These are phyloP conservation scores for Knufia petricola DNA, from an alignment of 2,329 filamentous ascomycete genomes.

Conservation along the genomic window DNA sequence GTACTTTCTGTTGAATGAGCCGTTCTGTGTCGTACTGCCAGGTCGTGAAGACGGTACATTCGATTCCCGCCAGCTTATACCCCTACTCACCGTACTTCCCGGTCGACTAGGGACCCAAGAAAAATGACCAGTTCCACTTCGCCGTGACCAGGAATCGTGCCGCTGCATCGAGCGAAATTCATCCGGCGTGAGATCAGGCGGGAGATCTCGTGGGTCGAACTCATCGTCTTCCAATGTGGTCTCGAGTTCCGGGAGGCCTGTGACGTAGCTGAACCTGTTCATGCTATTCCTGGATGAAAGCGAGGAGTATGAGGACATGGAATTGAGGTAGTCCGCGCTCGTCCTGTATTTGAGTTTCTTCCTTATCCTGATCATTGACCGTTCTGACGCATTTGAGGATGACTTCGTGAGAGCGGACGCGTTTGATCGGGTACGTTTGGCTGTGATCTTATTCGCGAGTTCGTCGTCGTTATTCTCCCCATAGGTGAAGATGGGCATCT, in stretches of 20 bases:
- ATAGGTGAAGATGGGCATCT: slow-evolving; percentile 5
- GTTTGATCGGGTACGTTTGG: slow-evolving; percentile 7
- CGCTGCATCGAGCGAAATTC: slow-evolving; percentile 1
- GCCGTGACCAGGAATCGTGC: slow-evolving; percentile 1
- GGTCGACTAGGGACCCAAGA: slow-evolving; percentile 3
- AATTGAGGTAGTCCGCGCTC: slow-evolving; percentile 1
- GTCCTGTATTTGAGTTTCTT: slow-evolving; percentile 8
- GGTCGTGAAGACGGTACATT: background rate
- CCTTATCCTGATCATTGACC: slow-evolving; percentile 6
- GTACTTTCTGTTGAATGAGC: background rate
- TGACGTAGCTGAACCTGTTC: slow-evolving; percentile 10
- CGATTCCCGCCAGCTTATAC: background rate
- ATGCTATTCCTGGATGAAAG: slow-evolving; percentile 7
- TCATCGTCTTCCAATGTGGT: slow-evolving; percentile 5
- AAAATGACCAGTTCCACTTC: background rate
- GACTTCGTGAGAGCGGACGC: background rate
- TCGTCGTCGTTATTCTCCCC: slow-evolving; percentile 2
- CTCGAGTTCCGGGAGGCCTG: slow-evolving; percentile 7
- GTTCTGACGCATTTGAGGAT: slow-evolving; percentile 5
- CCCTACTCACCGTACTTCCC: background rate
- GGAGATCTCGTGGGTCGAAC: background rate
- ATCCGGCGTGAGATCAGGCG: slow-evolving; percentile 8
- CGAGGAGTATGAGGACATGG: slow-evolving; percentile 5
- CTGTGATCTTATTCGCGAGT: slow-evolving; percentile 8
- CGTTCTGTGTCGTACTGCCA: background rate